Evolutionary conservation across 345 rosid genomes (phyloP), one percentile per base, ranked within the genome.

Genomic region (Lumnitzera littorea): DNA sequence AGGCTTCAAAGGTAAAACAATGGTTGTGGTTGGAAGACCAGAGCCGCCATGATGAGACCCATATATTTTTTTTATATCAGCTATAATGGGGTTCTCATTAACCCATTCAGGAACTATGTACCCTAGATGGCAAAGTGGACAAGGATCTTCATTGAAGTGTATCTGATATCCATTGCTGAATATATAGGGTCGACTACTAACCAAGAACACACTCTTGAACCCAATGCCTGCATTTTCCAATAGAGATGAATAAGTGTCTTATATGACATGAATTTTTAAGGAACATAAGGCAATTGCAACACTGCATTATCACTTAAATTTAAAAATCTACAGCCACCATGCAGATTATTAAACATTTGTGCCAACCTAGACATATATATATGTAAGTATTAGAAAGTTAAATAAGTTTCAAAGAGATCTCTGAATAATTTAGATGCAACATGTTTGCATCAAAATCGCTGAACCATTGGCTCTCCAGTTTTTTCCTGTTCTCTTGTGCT

Each of bases 41-140:
- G 80, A 70, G 15, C 43, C 7, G 43, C 43, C 43, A 36, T 36
- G 43, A 36, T 55, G 43, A 0, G 75, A 78, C 20, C 89, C 89
- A 65, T 86, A 86, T 5, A 86, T 66, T 48, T 72, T 53, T 51
- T 63, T 69, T 12, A 89, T 62, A 56, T 81, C 91, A 3, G 58
- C 51, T 24, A 77, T 76, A 29, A 71, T 73, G 48, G 80, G 89
- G 24, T 68, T 70, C 51, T 80, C 87, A 5, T 79, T 91, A 47
- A 89, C 81, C 89, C 96, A 86, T 67, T 89, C 95, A 0, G 91
- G 95, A 56, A 89, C 86, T 10, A 86, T 78, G 67, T 82, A 89
- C 5, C 94, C 92, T 12, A 86, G 83, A 50, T 74, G 53, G 70
- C 87, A 89, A 46, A 67, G 67, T 0, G 81, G 76, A 67, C 87